Evolutionary conservation across 768 basidiomycete species (phyloP).

Genomic region (Sporobolomyces pararoseus): DNA sequence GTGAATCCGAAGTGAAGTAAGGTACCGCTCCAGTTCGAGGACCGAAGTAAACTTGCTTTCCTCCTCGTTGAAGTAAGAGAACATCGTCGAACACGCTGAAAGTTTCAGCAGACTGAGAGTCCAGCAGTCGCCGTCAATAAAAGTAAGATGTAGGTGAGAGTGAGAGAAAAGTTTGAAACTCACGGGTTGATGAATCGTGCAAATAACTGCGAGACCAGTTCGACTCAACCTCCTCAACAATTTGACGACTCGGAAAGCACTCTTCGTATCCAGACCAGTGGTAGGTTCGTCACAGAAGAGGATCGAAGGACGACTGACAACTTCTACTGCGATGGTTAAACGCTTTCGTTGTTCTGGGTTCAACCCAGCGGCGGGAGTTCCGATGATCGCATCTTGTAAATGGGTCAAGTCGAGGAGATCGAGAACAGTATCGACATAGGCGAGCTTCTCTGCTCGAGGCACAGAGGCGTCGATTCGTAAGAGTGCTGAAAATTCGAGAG

Average conservation of each 20-base stretch:
- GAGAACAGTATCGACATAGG: conserved; percentile 53
- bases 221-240: conserved; percentile 52
- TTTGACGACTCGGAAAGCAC: conserved; percentile 52
- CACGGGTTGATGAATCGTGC: conserved; percentile 53
- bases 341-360: conserved; percentile 55
- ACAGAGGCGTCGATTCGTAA: conserved; percentile 51
- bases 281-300: conserved; percentile 54
- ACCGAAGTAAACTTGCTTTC: conserved; percentile 64
- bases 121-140: neutral
- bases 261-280: conserved; percentile 54
- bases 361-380: conserved; percentile 51
- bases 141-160: neutral
- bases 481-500: conserved; percentile 52
- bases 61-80: conserved; percentile 63
- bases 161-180: conserved; percentile 30
- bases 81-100: conserved; percentile 60
- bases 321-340: conserved; percentile 53
- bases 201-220: conserved; percentile 52
- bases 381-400: conserved; percentile 54
- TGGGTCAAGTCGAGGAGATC: conserved; percentile 52
- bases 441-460: conserved; percentile 50
- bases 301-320: conserved; percentile 42
- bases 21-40: conserved; percentile 62
- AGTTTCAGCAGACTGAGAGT: conserved; percentile 54
- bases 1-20: conserved; percentile 56